Evolutionary conservation across 1,284 basidiomycete genomes (phyloP).

Genomic region (Ganoderma lucidum): DNA sequence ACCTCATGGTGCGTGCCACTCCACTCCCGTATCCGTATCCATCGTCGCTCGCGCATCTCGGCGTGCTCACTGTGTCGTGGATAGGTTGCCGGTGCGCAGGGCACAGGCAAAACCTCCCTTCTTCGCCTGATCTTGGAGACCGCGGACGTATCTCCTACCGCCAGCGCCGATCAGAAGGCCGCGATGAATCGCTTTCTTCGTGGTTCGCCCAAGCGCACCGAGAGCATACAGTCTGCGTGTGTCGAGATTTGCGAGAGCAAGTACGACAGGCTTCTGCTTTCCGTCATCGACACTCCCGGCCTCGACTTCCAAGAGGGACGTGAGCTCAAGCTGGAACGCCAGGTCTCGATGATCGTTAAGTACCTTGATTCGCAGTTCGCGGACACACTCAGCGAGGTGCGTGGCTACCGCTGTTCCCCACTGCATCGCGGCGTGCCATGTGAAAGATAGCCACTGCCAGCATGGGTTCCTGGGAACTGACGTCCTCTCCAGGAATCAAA

Average conservation of each 20-base stretch:
- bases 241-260: slow-evolving; percentile 83
- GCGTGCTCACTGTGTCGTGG: not conserved
- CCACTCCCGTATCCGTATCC: slow-evolving; percentile 4
- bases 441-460: not conserved
- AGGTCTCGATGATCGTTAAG: slow-evolving; percentile 73
- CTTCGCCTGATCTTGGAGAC: slow-evolving; percentile 76
- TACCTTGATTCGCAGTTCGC: slow-evolving; percentile 81
- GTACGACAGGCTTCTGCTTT: slow-evolving; percentile 76
- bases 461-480: slow-evolving; percentile 18
- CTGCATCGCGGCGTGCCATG: slow-evolving; percentile 1
- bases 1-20: slow-evolving; percentile 71
- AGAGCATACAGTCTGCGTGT: slow-evolving; percentile 66
- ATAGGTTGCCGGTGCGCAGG: slow-evolving; percentile 80
- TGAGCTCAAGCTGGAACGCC: slow-evolving; percentile 79
- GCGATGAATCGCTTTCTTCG: slow-evolving; percentile 68
- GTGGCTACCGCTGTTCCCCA: slow-evolving; percentile 34
- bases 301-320: slow-evolving; percentile 75
- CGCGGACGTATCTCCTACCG: slow-evolving; percentile 76
- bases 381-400: slow-evolving; percentile 83
- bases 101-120: slow-evolving; percentile 81
- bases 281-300: slow-evolving; percentile 84
- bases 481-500: slow-evolving; percentile 72
- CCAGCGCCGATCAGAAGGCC: slow-evolving; percentile 71
- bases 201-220: slow-evolving; percentile 64
- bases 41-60: not conserved